These are phyloP conservation scores for Cydonia oblonga DNA, from an alignment of 331 rosid species.

Conservation along the genomic window DNA sequence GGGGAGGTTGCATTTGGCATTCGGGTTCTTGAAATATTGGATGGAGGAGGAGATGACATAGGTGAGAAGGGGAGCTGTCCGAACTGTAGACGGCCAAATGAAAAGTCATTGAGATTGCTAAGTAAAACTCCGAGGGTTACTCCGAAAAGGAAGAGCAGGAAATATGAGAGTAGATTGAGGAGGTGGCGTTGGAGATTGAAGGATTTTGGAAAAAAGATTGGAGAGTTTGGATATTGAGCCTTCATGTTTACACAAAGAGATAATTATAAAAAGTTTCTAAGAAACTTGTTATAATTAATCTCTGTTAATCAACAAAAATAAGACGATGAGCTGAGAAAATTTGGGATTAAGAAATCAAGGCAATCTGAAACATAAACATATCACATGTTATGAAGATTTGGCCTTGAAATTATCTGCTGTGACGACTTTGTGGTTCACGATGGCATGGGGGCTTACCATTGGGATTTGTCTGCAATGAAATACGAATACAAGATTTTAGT, in stretches of 20 bases:
- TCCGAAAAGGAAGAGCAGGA: slow-evolving; percentile 50
- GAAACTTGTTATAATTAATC: background rate
- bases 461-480: background rate
- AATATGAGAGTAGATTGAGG: slow-evolving; percentile 22
- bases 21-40: background rate
- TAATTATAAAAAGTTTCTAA: too few species aligned
- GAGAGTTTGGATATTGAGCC: background rate
- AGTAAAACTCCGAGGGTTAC: slow-evolving; percentile 42
- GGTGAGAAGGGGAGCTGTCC: slow-evolving; percentile 25
- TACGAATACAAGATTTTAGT: background rate
- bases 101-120: slow-evolving; percentile 30
- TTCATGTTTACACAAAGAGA: background rate
- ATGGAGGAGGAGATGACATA: background rate
- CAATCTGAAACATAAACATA: background rate
- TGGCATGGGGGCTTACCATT: background rate
- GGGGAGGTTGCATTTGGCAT: background rate
- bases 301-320: background rate
- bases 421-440: background rate
- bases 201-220: slow-evolving; percentile 21
- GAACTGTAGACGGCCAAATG: slow-evolving; percentile 20
- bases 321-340: background rate
- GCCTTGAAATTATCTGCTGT: background rate
- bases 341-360: background rate
- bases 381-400: background rate
- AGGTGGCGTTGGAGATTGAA: slow-evolving; percentile 24